A percentile compares a stretch with the other conserved stretches of the same genome.
phyloP scores from a whole-genome alignment of 1,284 basidiomycete species.

The Cutaneotrichosporon daszewskae region DNA sequence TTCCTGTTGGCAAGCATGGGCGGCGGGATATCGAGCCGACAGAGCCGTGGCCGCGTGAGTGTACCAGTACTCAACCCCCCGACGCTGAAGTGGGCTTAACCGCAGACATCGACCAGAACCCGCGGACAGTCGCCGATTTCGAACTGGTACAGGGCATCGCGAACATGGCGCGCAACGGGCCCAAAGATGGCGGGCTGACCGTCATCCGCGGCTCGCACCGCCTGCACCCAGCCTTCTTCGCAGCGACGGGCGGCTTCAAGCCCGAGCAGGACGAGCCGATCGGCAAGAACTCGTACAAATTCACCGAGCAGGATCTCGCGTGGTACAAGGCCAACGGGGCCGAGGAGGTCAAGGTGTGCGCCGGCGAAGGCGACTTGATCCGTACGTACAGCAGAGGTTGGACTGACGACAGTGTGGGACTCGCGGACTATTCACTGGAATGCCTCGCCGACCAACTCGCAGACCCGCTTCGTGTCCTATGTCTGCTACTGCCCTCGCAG shows the following conservation, averaged over 20 bases:
- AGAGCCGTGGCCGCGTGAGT: constrained; percentile 22
- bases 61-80: constrained; percentile 14
- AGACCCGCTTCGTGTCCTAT: constrained; percentile 20
- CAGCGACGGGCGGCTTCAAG: constrained; percentile 13
- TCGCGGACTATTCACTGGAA: constrained; percentile 28
- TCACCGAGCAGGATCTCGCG: constrained; percentile 6
- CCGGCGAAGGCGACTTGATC: constrained; percentile 18
- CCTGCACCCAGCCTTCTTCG: constrained; percentile 10
- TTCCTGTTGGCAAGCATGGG: constrained; percentile 12
- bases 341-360: constrained; percentile 18
- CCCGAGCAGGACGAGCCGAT: too few species aligned
- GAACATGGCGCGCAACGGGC: constrained; percentile 21
- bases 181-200: constrained; percentile 23
- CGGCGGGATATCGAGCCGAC: constrained; percentile 12
- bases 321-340: constrained; percentile 17
- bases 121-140: constrained; percentile 13
- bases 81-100: too few species aligned
- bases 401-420: too few species aligned
- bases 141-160: constrained; percentile 24
- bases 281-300: constrained; percentile 14
- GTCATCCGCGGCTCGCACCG: constrained; percentile 19
- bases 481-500: constrained; percentile 15
- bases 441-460: constrained; percentile 12
- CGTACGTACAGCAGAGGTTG: constrained; percentile 4
- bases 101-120: constrained; percentile 23